Conservation (phyloP, 139 green algal species). For the Chlamydomonas sp. region DNA sequence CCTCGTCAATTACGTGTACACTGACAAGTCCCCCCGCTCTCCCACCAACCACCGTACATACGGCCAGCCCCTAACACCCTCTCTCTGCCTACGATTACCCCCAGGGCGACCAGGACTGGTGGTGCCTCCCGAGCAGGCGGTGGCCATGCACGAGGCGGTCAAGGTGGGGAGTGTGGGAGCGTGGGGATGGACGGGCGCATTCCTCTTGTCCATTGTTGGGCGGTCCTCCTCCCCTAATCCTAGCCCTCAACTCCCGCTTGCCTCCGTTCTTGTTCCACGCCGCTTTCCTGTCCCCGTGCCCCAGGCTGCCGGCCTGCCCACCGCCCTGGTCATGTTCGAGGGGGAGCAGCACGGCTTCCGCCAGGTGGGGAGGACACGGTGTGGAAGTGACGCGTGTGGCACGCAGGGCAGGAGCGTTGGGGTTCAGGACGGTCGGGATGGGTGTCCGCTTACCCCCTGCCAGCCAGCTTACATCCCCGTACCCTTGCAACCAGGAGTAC, state of each 20-base stretch:
- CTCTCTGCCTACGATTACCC: neutral
- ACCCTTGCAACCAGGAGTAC: too few relatives aligned
- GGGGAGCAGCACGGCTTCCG: slow-evolving; percentile 90
- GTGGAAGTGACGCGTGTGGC: neutral
- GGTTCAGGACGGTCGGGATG: neutral
- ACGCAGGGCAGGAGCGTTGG: too few relatives aligned
- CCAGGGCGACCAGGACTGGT: slow-evolving; percentile 83
- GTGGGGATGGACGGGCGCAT: too few relatives aligned
- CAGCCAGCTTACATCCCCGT: too few relatives aligned
- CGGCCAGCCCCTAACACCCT: neutral
- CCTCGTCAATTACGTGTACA: too few relatives aligned
- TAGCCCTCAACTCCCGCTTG: neutral
- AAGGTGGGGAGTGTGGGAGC: slow-evolving; percentile 38
- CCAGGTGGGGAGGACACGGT: slow-evolving; percentile 17
- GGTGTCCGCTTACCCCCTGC: neutral
- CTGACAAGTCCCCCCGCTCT: too few relatives aligned
- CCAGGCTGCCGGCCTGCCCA: slow-evolving; percentile 66
- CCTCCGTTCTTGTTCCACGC: too few relatives aligned
- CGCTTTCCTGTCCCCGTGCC: neutral
- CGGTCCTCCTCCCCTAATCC: neutral
- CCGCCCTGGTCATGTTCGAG: slow-evolving; percentile 81
- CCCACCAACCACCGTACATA: too few relatives aligned
- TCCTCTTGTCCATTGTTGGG: too few relatives aligned
- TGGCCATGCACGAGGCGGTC: slow-evolving; percentile 68
- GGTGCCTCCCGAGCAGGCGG: slow-evolving; percentile 83